These are phyloP conservation scores for Cladobotryum mycophilum DNA, from an alignment of 2,329 filamentous ascomycete genomes.

Conservation along the genomic window DNA sequence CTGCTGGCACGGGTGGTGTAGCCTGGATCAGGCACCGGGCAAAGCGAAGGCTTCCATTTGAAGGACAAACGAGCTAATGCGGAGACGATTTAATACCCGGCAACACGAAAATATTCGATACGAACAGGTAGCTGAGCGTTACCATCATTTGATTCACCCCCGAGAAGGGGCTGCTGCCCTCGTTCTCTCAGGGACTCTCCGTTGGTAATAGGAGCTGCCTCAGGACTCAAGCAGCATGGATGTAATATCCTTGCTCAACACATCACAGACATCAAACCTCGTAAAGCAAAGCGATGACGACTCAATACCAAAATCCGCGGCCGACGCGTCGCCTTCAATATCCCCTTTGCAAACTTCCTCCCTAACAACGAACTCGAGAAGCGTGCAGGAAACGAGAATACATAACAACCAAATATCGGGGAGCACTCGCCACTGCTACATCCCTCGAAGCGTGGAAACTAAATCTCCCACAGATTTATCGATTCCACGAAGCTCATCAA, in stretches of 20 bases:
- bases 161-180: not conserved
- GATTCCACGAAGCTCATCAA: slow-evolving; percentile 18
- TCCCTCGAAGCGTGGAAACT: too few relatives aligned
- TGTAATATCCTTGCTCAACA: slow-evolving; percentile 36
- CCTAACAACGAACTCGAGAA: too few relatives aligned
- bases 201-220: not conserved
- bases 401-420: too few relatives aligned
- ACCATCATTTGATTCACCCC: too few relatives aligned
- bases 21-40: too few relatives aligned
- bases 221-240: slow-evolving; percentile 27
- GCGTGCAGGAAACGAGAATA: too few relatives aligned
- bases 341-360: too few relatives aligned
- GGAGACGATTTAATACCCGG: too few relatives aligned
- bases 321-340: slow-evolving; percentile 1
- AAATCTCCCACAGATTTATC: slow-evolving; percentile 5
- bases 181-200: not conserved
- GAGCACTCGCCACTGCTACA: too few relatives aligned
- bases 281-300: slow-evolving; percentile 9
- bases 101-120: not conserved
- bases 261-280: slow-evolving; percentile 19
- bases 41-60: too few relatives aligned
- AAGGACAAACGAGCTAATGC: too few relatives aligned
- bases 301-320: slow-evolving; percentile 9
- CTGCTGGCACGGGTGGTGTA: too few relatives aligned
- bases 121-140: not conserved